Evolutionary conservation across 768 basidiomycete species (phyloP).

Genomic region (Russula virescens): DNA sequence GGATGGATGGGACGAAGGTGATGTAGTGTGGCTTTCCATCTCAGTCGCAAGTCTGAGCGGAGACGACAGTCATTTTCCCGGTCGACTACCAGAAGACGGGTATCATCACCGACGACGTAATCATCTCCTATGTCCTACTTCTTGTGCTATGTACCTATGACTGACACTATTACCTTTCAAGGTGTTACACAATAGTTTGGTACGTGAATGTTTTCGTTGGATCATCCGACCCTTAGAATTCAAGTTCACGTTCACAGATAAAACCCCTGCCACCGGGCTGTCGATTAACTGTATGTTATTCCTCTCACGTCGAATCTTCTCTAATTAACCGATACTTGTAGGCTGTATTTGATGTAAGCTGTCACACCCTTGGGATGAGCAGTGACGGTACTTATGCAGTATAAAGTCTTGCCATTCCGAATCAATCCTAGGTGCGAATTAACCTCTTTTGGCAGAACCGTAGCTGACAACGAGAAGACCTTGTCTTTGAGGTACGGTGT

Average conservation of each 20-base stretch:
- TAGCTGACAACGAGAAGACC: slow-evolving; percentile 38
- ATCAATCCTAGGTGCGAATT: slow-evolving; percentile 62
- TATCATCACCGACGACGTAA: slow-evolving; percentile 86
- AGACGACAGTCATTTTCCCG: slow-evolving; percentile 72
- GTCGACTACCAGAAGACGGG: slow-evolving; percentile 60
- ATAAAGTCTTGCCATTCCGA: slow-evolving; percentile 84
- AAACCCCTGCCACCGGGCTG: slow-evolving; percentile 77
- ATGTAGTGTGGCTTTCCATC: neutral
- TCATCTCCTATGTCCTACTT: slow-evolving; percentile 27
- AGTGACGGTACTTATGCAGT: neutral
- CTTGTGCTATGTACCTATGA: neutral
- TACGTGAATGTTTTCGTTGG: slow-evolving; percentile 28
- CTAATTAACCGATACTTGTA: slow-evolving; percentile 10
- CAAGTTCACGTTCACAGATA: slow-evolving; percentile 27
- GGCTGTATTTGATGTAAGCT: slow-evolving; percentile 32
- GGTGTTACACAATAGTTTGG: slow-evolving; percentile 77
- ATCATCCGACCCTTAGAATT: neutral
- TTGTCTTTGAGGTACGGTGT: slow-evolving; percentile 54
- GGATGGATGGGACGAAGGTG: slow-evolving; percentile 81
- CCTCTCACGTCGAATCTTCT: neutral
- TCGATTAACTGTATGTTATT: slow-evolving; percentile 70
- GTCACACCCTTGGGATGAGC: neutral
- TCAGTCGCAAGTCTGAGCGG: neutral
- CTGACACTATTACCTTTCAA: slow-evolving; percentile 27
- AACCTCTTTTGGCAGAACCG: neutral